A percentile compares a stretch with the other conserved stretches of the same genome.
Evolutionary conservation across 495 filamentous ascomycete genomes (phyloP).

Genomic region (Rusavskia elegans): DNA sequence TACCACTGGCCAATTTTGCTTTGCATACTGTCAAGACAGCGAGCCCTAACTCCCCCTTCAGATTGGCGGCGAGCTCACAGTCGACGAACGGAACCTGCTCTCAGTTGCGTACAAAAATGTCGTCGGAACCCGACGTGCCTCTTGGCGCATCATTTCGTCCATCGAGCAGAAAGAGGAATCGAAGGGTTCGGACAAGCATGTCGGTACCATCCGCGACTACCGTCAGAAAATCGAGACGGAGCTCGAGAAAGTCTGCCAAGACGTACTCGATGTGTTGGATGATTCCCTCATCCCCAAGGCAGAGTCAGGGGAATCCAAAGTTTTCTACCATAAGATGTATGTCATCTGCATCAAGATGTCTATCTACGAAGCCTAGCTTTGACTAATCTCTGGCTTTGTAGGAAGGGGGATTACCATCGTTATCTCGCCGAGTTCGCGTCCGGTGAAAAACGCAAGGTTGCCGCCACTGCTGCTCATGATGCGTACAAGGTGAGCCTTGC

Average conservation of each 20-base stretch:
- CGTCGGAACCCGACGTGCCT: constrained; percentile 94
- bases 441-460: constrained; percentile 96
- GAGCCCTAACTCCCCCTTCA: constrained; percentile 16
- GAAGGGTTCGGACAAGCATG: constrained; percentile 97
- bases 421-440: constrained; percentile 98
- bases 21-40: background rate
- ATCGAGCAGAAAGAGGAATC: constrained; percentile 99
- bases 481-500: constrained; percentile 73
- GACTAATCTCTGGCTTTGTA: constrained; percentile 22
- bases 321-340: constrained; percentile 99
- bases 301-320: constrained; percentile 96
- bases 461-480: constrained; percentile 91
- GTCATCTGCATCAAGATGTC: background rate
- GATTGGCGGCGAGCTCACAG: constrained; percentile 90
- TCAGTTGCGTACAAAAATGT: constrained; percentile 99
- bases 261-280: constrained; percentile 94
- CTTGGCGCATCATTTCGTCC: constrained; percentile 98
- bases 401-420: constrained; percentile 99
- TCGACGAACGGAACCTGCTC: constrained; percentile 97
- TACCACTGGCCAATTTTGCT: background rate
- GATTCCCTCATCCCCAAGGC: constrained; percentile 94
- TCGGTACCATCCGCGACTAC: constrained; percentile 90
- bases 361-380: background rate
- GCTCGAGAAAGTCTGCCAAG: constrained; percentile 95
- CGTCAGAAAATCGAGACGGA: constrained; percentile 97